Base-by-base conservation (phyloP, 371 early-diverging fungal species). In the Zychaea mexicana region DNA sequence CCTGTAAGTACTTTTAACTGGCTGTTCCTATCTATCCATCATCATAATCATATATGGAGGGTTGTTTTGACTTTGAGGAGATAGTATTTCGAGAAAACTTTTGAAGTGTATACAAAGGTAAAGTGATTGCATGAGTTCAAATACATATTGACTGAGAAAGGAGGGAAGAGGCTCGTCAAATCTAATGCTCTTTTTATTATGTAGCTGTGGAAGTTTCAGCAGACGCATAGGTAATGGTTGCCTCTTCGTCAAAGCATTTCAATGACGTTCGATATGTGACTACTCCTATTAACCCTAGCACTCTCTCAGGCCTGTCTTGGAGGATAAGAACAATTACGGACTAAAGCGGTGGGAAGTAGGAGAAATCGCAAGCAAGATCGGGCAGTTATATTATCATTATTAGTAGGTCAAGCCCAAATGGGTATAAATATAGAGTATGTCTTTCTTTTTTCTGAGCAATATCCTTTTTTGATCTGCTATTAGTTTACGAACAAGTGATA, bases 281-380 rank as follows among this genome's bases (percentile, higher is more conserved):
- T n/a, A n/a, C n/a, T n/a, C n/a, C n/a, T n/a, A n/a, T n/a, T n/a
- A n/a, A n/a, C n/a, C n/a, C n/a, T n/a, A n/a, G n/a, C n/a, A n/a
- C n/a, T n/a, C n/a, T n/a, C n/a, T n/a, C n/a, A 92, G 96, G 46
- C 72, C 88, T 15, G 77, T 94, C 0, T 73, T 97, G 31, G 98
- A 96, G 71, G 89, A 92, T 70, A 87, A 90, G 42, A 90, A 88
- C 32, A 87, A 91, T 57, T 96, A 97, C 74, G 97, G 96, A 2
- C 75, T 98, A 55, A 96, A 96, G 70, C 89, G 99, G 12, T 96
- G 94, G 92, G 98, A 98, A 73, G 95, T 98, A 59, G 99, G 99
- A 28, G 99, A 98, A 68, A 94, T 97, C 53, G 97, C 98, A 3
- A 95, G 96, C 55, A 98, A 98, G 70, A 97, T 98, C 66, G 99